Evolutionary conservation across 208 protist genomes (phyloP).

Genomic region (Acanthamoeba triangularis): DNA sequence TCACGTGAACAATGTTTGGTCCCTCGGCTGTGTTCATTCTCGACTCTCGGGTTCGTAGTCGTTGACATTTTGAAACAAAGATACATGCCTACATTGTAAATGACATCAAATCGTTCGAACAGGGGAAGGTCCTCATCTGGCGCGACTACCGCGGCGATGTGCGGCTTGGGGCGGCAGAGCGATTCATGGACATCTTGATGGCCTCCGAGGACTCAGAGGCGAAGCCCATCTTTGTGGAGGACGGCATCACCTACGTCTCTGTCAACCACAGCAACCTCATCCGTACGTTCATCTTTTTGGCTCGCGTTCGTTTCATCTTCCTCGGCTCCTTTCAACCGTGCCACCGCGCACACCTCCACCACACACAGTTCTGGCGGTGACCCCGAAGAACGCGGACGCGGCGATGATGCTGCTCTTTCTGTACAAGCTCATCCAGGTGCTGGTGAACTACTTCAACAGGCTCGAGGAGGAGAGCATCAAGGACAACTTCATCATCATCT

Average conservation of each 20-base stretch:
- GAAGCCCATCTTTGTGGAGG: constrained; percentile 75
- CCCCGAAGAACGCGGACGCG: constrained; percentile 32
- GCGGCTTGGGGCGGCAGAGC: constrained; percentile 79
- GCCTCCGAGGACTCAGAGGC: constrained; percentile 66
- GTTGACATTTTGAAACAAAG: too few relatives aligned
- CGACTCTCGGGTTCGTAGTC: background rate
- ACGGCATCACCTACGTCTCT: constrained; percentile 83
- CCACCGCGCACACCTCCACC: too few relatives aligned
- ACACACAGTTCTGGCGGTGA: constrained; percentile 58
- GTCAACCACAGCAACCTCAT: constrained; percentile 85
- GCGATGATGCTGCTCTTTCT: constrained; percentile 67
- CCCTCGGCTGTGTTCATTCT: constrained; percentile 17
- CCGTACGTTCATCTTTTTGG: background rate
- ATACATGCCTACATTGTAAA: too few relatives aligned
- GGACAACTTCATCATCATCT: constrained; percentile 98
- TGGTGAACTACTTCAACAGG: constrained; percentile 92
- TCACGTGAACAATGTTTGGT: background rate
- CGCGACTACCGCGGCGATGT: constrained; percentile 89
- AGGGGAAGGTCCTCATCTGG: constrained; percentile 89
- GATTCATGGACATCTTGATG: constrained; percentile 70
- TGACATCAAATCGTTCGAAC: too few relatives aligned
- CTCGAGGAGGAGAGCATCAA: constrained; percentile 94
- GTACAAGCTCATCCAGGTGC: constrained; percentile 50
- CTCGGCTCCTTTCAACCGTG: too few relatives aligned
- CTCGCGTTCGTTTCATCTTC: background rate